Conservation (phyloP, 306 rosid species). For the Datisca glomerata region DNA sequence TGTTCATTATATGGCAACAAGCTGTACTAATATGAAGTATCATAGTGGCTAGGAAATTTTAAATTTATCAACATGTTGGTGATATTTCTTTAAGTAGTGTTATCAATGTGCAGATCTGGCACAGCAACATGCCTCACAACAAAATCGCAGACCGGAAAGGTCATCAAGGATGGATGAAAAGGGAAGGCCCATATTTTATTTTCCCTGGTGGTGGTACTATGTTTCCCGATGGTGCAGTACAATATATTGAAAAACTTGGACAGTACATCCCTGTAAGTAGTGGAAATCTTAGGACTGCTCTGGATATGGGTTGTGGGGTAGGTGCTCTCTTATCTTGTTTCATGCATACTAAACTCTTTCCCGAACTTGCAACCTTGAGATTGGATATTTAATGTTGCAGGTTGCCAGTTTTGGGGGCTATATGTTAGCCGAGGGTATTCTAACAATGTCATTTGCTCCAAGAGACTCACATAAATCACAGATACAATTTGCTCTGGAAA, state of each 20-base stretch:
- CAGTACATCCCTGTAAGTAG: constrained; percentile 71
- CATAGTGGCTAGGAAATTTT: too few species aligned
- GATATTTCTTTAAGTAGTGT: constrained; percentile 6
- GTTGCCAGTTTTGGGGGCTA: constrained; percentile 98
- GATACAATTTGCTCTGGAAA: constrained; percentile 91
- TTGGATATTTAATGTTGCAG: constrained; percentile 29
- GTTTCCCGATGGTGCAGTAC: constrained; percentile 97
- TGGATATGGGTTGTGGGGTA: constrained; percentile 99
- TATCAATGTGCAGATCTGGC: constrained; percentile 76
- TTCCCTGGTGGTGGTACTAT: constrained; percentile 99
- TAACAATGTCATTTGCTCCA: constrained; percentile 92
- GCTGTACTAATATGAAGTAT: too few species aligned
- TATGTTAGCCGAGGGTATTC: constrained; percentile 56
- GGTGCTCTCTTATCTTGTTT: constrained; percentile 15
- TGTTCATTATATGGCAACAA: too few species aligned
- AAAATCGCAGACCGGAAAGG: constrained; percentile 98
- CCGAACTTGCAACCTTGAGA: constrained; percentile 9
- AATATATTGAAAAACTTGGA: constrained; percentile 86
- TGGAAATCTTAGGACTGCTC: constrained; percentile 79
- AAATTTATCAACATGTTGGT: too few species aligned
- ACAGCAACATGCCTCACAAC: constrained; percentile 88
- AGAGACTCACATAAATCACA: constrained; percentile 97
- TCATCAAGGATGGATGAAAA: constrained; percentile 99
- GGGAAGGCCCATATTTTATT: constrained; percentile 74
- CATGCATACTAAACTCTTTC: constrained; percentile 4